A percentile compares a stretch with the other conserved stretches of the same genome.
Evolutionary conservation across 305 asterid species (phyloP).

Genomic region (Striga hermonthica): DNA sequence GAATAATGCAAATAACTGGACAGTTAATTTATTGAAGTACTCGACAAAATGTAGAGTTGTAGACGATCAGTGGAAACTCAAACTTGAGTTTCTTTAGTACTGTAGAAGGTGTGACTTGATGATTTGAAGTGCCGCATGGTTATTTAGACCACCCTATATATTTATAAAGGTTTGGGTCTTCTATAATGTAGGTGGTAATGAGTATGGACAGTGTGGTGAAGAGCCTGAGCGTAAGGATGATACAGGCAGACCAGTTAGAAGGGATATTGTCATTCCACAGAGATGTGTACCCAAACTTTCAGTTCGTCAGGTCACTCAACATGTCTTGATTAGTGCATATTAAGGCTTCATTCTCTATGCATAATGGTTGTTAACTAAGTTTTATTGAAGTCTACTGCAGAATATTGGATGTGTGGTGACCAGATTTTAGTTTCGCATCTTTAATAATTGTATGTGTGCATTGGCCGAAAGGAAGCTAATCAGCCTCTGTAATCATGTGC

Average conservation of each 20-base stretch:
- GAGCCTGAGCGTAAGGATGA: slow-evolving; percentile 95
- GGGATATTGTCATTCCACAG: slow-evolving; percentile 90
- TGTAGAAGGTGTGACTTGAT: slow-evolving; percentile 10
- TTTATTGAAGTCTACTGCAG: not conserved
- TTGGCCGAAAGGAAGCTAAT: not conserved
- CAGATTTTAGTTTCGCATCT: slow-evolving; percentile 6
- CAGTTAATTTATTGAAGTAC: not conserved
- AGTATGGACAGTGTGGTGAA: slow-evolving; percentile 99
- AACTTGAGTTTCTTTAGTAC: slow-evolving; percentile 24
- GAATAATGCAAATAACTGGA: slow-evolving; percentile 14
- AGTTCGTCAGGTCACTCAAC: slow-evolving; percentile 77
- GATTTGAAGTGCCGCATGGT: not conserved
- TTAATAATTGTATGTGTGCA: slow-evolving; percentile 8
- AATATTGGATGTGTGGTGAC: slow-evolving; percentile 13
- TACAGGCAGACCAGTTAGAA: slow-evolving; percentile 75
- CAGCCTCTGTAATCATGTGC: slow-evolving; percentile 12
- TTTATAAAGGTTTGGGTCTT: slow-evolving; percentile 29
- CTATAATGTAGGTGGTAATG: slow-evolving; percentile 80
- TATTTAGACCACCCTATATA: slow-evolving; percentile 7
- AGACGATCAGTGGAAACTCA: slow-evolving; percentile 18
- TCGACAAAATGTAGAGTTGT: slow-evolving; percentile 10
- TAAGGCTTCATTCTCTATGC: not conserved
- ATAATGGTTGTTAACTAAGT: slow-evolving; percentile 12
- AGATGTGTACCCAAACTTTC: slow-evolving; percentile 85
- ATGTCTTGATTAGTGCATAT: slow-evolving; percentile 23